These are phyloP conservation scores for Botrytis paeoniae DNA, from an alignment of 2,329 filamentous ascomycete species.

Conservation along the genomic window DNA sequence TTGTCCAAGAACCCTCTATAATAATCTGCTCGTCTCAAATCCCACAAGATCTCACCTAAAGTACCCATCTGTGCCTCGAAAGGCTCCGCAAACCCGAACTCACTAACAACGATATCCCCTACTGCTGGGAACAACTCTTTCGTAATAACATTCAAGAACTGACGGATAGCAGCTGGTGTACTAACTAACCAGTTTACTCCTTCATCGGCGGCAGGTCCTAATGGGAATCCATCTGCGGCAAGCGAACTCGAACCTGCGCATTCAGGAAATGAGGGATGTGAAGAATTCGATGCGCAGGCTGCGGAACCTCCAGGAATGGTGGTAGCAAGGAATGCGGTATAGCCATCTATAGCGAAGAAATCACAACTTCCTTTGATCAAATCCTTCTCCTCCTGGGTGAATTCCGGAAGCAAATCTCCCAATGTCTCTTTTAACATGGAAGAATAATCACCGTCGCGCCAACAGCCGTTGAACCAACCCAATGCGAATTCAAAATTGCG, in stretches of 20 bases:
- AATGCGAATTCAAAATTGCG: conserved; percentile 46
- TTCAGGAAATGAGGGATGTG: conserved; percentile 23
- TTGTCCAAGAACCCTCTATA: conserved; percentile 73
- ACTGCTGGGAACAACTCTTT: conserved; percentile 42
- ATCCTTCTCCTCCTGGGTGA: conserved; percentile 48
- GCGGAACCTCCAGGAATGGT: conserved; percentile 40
- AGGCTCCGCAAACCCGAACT: conserved; percentile 36
- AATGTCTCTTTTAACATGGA: conserved; percentile 46
- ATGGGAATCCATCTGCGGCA: conserved; percentile 44
- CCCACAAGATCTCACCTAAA: conserved; percentile 57
- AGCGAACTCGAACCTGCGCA: conserved; percentile 37
- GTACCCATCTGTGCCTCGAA: conserved; percentile 29
- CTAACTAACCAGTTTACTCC: conserved; percentile 43
- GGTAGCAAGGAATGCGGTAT: conserved; percentile 45
- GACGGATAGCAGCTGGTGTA: conserved; percentile 42
- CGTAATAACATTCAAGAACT: conserved; percentile 44
- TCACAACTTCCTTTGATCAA: conserved; percentile 53
- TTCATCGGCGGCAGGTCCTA: conserved; percentile 44
- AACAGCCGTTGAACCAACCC: conserved; percentile 47
- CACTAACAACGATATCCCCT: conserved; percentile 33
- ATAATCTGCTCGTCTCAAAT: conserved; percentile 76
- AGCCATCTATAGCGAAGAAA: conserved; percentile 57
- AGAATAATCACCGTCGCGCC: conserved; percentile 49
- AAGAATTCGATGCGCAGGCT: conserved; percentile 39
- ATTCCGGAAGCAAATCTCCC: conserved; percentile 43